Evolutionary conservation across 148 eudicot genomes (phyloP).

Genomic region (Diospyros kaki): DNA sequence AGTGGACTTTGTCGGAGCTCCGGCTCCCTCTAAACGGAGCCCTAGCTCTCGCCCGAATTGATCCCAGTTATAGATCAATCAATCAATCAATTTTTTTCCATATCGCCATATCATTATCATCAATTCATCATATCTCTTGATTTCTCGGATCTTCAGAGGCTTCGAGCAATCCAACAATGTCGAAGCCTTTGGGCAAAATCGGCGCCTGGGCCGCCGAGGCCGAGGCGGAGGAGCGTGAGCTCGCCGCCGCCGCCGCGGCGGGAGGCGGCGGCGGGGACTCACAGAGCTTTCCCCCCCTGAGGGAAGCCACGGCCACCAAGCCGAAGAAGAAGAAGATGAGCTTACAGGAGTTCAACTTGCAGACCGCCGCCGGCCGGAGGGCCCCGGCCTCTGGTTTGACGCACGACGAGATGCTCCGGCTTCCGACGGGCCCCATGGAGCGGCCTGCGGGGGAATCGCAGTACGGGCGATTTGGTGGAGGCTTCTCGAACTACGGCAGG

Average conservation of each 20-base stretch:
- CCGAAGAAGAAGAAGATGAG: constrained; percentile 50
- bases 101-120: neutral
- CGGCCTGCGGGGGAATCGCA: constrained; percentile 40
- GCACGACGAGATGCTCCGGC: constrained; percentile 48
- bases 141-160: constrained; percentile 5
- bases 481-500: constrained; percentile 41
- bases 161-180: constrained; percentile 21
- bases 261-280: neutral
- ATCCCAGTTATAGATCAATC: too few relatives aligned
- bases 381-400: constrained; percentile 18
- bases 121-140: neutral
- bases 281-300: constrained; percentile 27
- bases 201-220: constrained; percentile 80
- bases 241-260: constrained; percentile 22
- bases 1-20: neutral
- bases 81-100: too few relatives aligned
- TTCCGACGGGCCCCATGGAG: constrained; percentile 63
- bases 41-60: neutral
- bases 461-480: constrained; percentile 47
- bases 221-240: constrained; percentile 49
- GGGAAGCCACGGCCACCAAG: constrained; percentile 30
- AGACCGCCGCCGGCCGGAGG: constrained; percentile 13
- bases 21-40: constrained; percentile 11
- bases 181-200: constrained; percentile 62
- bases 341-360: constrained; percentile 39